Evolutionary conservation across 2,329 filamentous ascomycete species (phyloP).

Genomic region (Pleurostoma richardsiae): DNA sequence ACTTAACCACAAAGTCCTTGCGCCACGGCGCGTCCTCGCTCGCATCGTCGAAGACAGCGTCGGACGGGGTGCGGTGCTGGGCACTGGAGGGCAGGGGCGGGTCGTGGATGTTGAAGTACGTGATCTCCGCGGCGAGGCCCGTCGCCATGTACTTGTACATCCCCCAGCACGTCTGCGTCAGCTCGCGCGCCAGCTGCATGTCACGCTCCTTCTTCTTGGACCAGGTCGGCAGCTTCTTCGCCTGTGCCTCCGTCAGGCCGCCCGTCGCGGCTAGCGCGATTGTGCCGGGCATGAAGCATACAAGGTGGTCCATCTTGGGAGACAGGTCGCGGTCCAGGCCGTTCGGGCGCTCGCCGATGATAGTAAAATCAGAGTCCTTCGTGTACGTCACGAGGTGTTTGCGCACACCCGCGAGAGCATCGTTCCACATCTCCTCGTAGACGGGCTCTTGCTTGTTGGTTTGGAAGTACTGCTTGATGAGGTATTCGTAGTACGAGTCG

Average conservation of each 20-base stretch:
- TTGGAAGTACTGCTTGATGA: slow-evolving; percentile 97
- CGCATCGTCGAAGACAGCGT: slow-evolving; percentile 33
- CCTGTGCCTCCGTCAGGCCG: slow-evolving; percentile 69
- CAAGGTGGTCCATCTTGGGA: slow-evolving; percentile 96
- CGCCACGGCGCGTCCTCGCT: slow-evolving; percentile 61
- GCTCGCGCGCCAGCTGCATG: slow-evolving; percentile 78
- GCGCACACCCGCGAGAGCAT: slow-evolving; percentile 77
- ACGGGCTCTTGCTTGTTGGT: slow-evolving; percentile 80
- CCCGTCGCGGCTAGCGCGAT: slow-evolving; percentile 85
- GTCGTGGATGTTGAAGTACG: slow-evolving; percentile 74
- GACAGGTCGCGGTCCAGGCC: slow-evolving; percentile 63
- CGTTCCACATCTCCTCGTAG: slow-evolving; percentile 90
- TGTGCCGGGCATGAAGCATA: slow-evolving; percentile 95
- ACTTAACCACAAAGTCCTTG: slow-evolving; percentile 73
- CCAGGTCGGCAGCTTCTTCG: slow-evolving; percentile 70
- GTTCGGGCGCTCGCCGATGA: slow-evolving; percentile 78
- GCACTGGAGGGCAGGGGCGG: slow-evolving; percentile 61
- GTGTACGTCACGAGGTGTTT: slow-evolving; percentile 93
- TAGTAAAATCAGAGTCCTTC: slow-evolving; percentile 72
- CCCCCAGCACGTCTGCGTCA: slow-evolving; percentile 97
- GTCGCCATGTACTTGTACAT: slow-evolving; percentile 92
- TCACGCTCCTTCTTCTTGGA: slow-evolving; percentile 76
- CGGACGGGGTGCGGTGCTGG: slow-evolving; percentile 40
- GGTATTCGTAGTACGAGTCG: slow-evolving; percentile 97
- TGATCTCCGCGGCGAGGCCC: slow-evolving; percentile 90